phyloP scores from a whole-genome alignment of 768 basidiomycete genomes.

The Hebeloma cylindrosporum region DNA sequence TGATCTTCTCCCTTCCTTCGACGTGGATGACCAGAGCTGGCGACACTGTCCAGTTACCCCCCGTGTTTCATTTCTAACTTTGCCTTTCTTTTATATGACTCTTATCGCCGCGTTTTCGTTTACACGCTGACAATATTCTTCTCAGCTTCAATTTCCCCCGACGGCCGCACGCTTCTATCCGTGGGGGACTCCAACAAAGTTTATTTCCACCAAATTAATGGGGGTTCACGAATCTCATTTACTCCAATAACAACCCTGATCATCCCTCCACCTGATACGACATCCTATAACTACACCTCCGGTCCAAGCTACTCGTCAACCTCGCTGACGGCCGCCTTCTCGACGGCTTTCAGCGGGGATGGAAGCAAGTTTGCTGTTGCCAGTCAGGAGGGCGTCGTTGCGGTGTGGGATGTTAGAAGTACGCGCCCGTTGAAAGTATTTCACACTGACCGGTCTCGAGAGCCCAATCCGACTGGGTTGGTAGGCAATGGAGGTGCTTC shows the following conservation, averaged over 20 bases:
- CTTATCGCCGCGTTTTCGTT: no score
- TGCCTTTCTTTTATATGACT: no score
- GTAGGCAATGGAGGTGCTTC: constrained; percentile 1
- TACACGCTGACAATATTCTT: constrained; percentile 3
- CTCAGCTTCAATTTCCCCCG: constrained; percentile 92
- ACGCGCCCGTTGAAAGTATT: constrained; percentile 68
- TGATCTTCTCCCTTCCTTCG: constrained; percentile 1
- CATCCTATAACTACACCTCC: not conserved
- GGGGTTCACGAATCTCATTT: constrained; percentile 61
- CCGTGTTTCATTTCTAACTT: no score
- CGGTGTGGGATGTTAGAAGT: constrained; percentile 82
- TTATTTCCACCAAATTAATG: constrained; percentile 75
- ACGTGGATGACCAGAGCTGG: no score
- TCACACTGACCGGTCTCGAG: constrained; percentile 51
- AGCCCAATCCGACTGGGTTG: not conserved
- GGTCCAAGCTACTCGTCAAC: constrained; percentile 31
- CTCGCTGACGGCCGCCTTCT: constrained; percentile 70
- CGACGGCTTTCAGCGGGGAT: constrained; percentile 73
- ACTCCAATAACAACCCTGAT: constrained; percentile 65
- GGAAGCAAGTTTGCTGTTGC: constrained; percentile 82
- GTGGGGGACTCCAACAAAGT: constrained; percentile 91
- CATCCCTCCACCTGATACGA: constrained; percentile 56
- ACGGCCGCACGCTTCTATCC: constrained; percentile 81
- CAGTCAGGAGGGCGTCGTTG: constrained; percentile 78
- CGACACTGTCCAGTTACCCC: no score